phyloP scores from a whole-genome alignment of 2,329 filamentous ascomycete genomes.

The Colletotrichum plurivorum region DNA sequence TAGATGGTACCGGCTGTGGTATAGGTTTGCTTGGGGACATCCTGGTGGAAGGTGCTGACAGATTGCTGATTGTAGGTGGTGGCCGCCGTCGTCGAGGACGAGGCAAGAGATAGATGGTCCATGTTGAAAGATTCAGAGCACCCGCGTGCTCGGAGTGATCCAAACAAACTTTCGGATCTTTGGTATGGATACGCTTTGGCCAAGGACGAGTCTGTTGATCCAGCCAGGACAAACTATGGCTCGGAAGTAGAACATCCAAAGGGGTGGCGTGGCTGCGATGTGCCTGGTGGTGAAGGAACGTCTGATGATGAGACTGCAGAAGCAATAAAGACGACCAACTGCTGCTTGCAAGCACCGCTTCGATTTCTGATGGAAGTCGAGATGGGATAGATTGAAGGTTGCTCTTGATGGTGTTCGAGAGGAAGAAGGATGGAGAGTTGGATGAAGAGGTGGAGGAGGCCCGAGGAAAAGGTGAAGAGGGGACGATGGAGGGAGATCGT shows the following conservation, averaged over 20 bases:
- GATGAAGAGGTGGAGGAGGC: not conserved
- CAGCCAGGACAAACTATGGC: constrained; percentile 14
- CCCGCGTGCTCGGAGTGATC: constrained; percentile 20
- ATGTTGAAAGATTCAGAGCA: constrained; percentile 44
- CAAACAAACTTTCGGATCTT: constrained; percentile 20
- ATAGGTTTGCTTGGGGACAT: constrained; percentile 57
- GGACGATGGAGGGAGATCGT: too few relatives aligned
- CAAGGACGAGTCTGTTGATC: constrained; percentile 32
- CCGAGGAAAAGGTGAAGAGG: not conserved
- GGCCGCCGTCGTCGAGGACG: constrained; percentile 15
- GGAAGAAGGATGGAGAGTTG: not conserved
- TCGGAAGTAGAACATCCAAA: constrained; percentile 23
- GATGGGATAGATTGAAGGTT: constrained; percentile 2
- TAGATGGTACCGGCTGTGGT: constrained; percentile 71
- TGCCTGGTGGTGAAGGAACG: constrained; percentile 22
- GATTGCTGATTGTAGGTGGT: constrained; percentile 27
- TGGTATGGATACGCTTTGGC: constrained; percentile 35
- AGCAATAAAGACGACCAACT: constrained; percentile 1
- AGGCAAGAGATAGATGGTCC: constrained; percentile 48
- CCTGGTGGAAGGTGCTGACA: constrained; percentile 37
- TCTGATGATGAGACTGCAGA: constrained; percentile 14
- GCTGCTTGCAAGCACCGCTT: constrained; percentile 8
- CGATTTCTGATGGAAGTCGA: constrained; percentile 10
- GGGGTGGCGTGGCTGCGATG: not conserved
- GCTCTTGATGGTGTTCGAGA: constrained; percentile 7